Evolutionary conservation across 1,139 yeast genomes (phyloP).

Genomic region (Hyphopichia burtonii): DNA sequence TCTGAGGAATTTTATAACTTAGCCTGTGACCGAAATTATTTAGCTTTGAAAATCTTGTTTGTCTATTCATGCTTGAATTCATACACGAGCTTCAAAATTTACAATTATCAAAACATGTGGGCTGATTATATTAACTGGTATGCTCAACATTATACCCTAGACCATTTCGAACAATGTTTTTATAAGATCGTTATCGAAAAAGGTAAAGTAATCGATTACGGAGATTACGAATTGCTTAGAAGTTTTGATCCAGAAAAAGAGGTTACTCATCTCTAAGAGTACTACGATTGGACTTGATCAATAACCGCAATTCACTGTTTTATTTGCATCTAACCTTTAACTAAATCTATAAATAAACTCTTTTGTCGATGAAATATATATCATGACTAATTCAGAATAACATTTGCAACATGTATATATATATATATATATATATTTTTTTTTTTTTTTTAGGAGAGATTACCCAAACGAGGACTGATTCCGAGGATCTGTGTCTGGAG

Average conservation of each 20-base stretch:
- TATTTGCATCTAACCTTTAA: too few species aligned
- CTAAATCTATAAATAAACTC: too few species aligned
- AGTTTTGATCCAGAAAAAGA: not conserved
- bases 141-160: conserved; percentile 4
- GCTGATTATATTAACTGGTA: conserved; percentile 26
- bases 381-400: too few species aligned
- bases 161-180: not conserved
- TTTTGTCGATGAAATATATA: too few species aligned
- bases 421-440: too few species aligned
- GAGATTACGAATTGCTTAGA: not conserved
- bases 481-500: too few species aligned
- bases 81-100: conserved; percentile 21
- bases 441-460: too few species aligned
- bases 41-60: conserved; percentile 25
- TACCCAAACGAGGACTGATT: too few species aligned
- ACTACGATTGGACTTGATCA: too few species aligned
- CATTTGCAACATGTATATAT: too few species aligned
- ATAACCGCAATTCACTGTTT: too few species aligned
- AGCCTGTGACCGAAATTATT: conserved; percentile 18
- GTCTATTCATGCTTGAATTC: conserved; percentile 19
- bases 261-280: not conserved
- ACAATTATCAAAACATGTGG: conserved; percentile 23
- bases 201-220: not conserved
- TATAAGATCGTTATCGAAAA: not conserved
- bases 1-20: conserved; percentile 16